phyloP scores from a whole-genome alignment of 768 basidiomycete species.

The Leucosporidium yakuticum region DNA sequence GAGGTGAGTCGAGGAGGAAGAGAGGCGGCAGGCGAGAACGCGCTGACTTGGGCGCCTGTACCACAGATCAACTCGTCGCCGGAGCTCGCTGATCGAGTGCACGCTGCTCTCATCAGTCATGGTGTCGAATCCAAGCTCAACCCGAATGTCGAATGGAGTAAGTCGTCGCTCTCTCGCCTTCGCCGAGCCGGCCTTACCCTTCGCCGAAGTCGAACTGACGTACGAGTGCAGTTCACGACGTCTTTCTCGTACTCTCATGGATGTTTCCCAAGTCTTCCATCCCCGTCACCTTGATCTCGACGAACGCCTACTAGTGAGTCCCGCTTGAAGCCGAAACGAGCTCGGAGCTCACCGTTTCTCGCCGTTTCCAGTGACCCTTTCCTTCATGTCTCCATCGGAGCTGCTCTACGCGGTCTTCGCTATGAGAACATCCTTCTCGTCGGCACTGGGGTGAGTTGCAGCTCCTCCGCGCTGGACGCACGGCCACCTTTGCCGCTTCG shows the following conservation, averaged over 20 bases:
- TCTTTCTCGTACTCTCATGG: conserved; percentile 27
- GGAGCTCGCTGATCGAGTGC: background rate
- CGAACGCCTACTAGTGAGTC: conserved; percentile 25
- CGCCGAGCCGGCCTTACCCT: too few species aligned
- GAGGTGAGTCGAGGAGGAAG: conserved; percentile 1
- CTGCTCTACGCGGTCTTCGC: conserved; percentile 19
- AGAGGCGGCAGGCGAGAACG: too few species aligned
- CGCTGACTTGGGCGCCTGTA: background rate
- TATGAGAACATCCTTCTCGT: conserved; percentile 22
- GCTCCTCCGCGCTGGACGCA: too few species aligned
- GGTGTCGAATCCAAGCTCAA: conserved; percentile 27
- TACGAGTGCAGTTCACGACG: background rate
- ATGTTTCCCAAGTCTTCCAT: conserved; percentile 23
- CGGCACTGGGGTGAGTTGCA: conserved; percentile 14
- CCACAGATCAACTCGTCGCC: background rate
- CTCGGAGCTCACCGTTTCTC: background rate
- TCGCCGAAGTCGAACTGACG: too few species aligned
- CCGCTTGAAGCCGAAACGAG: background rate
- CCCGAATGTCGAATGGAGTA: conserved; percentile 27
- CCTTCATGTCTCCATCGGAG: conserved; percentile 26
- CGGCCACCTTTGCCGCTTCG: too few species aligned
- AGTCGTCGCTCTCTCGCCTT: background rate
- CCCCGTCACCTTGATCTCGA: conserved; percentile 19
- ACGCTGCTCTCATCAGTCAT: background rate
- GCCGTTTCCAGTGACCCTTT: conserved; percentile 13